Evolutionary conservation across 192 early-diverging fungal species (phyloP).

Genomic region (Lunasporangiospora selenospora): DNA sequence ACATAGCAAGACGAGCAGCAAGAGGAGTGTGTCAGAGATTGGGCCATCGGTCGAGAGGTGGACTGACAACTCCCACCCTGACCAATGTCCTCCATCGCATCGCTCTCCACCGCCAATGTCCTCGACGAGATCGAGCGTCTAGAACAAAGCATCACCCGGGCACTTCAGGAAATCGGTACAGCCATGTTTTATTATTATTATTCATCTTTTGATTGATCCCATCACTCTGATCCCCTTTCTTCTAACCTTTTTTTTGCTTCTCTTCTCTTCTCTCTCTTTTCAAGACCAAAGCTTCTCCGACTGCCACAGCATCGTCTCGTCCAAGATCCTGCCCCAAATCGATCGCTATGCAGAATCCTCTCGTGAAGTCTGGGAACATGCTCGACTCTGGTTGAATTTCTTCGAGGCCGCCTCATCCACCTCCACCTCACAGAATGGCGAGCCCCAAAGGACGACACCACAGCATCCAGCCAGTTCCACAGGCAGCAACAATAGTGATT

Average conservation of each 20-base stretch:
- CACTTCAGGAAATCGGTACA: constrained; percentile 58
- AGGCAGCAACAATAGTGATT: too few relatives aligned
- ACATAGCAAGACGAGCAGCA: too few relatives aligned
- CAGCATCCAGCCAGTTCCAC: too few relatives aligned
- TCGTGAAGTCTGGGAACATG: constrained; percentile 51
- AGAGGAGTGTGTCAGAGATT: too few relatives aligned
- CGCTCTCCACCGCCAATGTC: constrained; percentile 19
- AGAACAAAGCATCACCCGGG: constrained; percentile 62
- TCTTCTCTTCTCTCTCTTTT: neutral
- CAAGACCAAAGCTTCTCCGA: constrained; percentile 60
- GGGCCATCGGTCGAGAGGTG: too few relatives aligned
- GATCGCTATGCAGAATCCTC: constrained; percentile 54
- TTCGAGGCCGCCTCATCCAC: constrained; percentile 22
- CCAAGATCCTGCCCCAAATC: constrained; percentile 57
- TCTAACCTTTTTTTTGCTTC: too few relatives aligned
- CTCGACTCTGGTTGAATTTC: constrained; percentile 44
- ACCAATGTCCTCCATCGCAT: too few relatives aligned
- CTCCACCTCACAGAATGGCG: too few relatives aligned
- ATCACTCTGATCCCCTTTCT: too few relatives aligned
- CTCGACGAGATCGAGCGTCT: constrained; percentile 58
- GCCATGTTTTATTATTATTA: neutral
- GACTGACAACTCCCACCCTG: too few relatives aligned
- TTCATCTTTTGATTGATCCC: too few relatives aligned
- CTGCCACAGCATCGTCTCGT: constrained; percentile 58
- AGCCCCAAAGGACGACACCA: too few relatives aligned